Evolutionary conservation across 192 early-diverging fungal genomes (phyloP), one percentile per base, ranked within the genome.

Genomic region (Backusella liffmaniae): DNA sequence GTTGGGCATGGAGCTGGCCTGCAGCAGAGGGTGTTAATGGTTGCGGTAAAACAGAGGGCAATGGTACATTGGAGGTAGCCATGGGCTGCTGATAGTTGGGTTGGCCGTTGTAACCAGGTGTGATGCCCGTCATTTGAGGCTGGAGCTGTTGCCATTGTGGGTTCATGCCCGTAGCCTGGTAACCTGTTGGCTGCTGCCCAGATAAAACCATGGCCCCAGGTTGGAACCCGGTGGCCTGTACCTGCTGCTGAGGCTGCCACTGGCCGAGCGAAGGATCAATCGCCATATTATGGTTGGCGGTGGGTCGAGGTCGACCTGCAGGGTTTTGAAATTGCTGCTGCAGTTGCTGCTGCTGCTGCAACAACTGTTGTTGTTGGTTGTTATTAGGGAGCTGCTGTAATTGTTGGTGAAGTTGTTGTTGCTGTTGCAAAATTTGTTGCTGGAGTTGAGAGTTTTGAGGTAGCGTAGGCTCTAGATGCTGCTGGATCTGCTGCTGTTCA

Each of bases 1-100:
- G 44, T 41, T 87, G 86, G 51, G 82, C 71, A 29, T 26, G 21
- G 21, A 79, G 62, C 80, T 46, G 34, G 68, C 78, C 69, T 75
- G 79, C 53, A 78, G 80, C 26, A 76, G 73, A 18, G 70, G 75
- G 36, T 76, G 73, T 18, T 66, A 73, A 51, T 77, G 75, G 65
- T 53, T 74, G 73, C 23, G 73, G 73, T 44, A 67, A 29, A 30
- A 74, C 51, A n/a, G 73, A 74, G 5, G 73, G 67, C 30, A 74
- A n/a, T 30, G 73, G 73, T 0, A 74, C 65, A 7, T 32, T 83
- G 6, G 77, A 74, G 12, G 77, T 66, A 2, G n/a, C 30, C 51
- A 49, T 35, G 37, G 49, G 65, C 44, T 78, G 70, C 21, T 73
- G 56, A 35, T 56, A 49, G 7, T 21, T 26, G 13, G 34, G 37